Evolutionary conservation across 2,329 filamentous ascomycete genomes (phyloP).

Genomic region (Fusarium albidum): DNA sequence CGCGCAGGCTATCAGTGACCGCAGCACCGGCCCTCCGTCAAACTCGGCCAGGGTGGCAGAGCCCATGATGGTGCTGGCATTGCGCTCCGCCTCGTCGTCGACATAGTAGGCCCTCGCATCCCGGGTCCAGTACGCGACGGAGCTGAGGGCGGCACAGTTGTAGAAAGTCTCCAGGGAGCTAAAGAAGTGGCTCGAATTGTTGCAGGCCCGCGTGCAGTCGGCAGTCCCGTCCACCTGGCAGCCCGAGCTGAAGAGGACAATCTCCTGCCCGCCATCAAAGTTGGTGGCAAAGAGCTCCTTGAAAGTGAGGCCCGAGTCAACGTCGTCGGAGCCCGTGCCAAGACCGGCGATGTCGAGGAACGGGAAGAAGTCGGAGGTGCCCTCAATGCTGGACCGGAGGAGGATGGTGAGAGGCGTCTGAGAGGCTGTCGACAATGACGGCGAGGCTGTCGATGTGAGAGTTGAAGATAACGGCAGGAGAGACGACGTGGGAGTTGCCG

Average conservation of each 20-base stretch:
- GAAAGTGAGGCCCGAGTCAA: slow-evolving; percentile 43
- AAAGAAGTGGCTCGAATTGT: slow-evolving; percentile 42
- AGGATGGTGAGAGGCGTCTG: slow-evolving; percentile 42
- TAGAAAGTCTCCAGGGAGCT: slow-evolving; percentile 49
- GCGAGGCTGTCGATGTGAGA: slow-evolving; percentile 11
- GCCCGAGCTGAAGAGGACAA: slow-evolving; percentile 45
- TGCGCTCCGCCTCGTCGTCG: slow-evolving; percentile 45
- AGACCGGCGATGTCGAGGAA: slow-evolving; percentile 47
- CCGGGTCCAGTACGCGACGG: slow-evolving; percentile 45
- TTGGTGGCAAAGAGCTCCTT: slow-evolving; percentile 46
- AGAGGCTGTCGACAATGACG: slow-evolving; percentile 23
- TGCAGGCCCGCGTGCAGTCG: slow-evolving; percentile 47
- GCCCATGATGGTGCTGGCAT: slow-evolving; percentile 49
- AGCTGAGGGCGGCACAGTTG: slow-evolving; percentile 49
- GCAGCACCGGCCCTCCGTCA: slow-evolving; percentile 42
- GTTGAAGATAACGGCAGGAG: slow-evolving; percentile 18
- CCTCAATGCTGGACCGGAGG: slow-evolving; percentile 42
- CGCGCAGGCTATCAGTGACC: slow-evolving; percentile 46
- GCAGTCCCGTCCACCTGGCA: slow-evolving; percentile 41
- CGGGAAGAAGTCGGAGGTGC: slow-evolving; percentile 48
- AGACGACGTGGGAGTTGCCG: slow-evolving; percentile 16
- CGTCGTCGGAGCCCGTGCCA: slow-evolving; percentile 36
- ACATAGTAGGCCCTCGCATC: slow-evolving; percentile 43
- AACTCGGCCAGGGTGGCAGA: slow-evolving; percentile 43
- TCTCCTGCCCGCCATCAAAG: slow-evolving; percentile 43